Evolutionary conservation across 2,329 filamentous ascomycete genomes (phyloP).

Genomic region (Colletotrichum spaethianum): DNA sequence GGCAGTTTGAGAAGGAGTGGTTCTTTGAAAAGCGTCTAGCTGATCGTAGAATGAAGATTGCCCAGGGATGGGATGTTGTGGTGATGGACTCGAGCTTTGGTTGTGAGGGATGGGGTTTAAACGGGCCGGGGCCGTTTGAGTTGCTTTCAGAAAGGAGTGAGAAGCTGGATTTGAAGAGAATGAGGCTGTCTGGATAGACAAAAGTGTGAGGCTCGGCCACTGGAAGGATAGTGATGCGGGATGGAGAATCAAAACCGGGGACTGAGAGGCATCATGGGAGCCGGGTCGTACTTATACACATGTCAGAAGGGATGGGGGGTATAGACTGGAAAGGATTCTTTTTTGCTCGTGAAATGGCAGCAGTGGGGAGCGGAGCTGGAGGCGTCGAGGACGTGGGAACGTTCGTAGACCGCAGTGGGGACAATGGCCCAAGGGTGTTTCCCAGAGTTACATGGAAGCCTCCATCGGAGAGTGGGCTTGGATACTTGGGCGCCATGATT

Average conservation of each 20-base stretch:
- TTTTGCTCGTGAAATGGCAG: constrained; percentile 30
- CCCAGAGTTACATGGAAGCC: constrained; percentile 38
- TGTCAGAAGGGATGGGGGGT: constrained; percentile 11
- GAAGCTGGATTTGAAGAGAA: constrained; percentile 38
- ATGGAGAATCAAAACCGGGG: constrained; percentile 24
- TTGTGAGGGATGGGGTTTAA: constrained; percentile 17
- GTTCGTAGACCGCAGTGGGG: constrained; percentile 18
- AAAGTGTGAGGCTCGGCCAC: constrained; percentile 37
- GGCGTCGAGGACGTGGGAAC: constrained; percentile 29
- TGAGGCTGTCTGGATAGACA: constrained; percentile 39
- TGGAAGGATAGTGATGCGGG: constrained; percentile 40
- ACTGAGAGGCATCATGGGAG: constrained; percentile 3
- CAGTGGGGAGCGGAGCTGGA: constrained; percentile 35
- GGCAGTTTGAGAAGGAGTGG: not conserved
- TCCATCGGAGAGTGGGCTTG: constrained; percentile 36
- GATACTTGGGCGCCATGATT: constrained; percentile 19
- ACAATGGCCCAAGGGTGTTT: constrained; percentile 35
- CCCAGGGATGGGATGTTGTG: constrained; percentile 32
- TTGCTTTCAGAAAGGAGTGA: constrained; percentile 42
- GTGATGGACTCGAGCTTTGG: constrained; percentile 27
- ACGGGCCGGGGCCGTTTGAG: constrained; percentile 33
- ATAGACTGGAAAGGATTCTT: not conserved
- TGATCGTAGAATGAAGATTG: constrained; percentile 24
- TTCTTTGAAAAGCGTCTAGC: constrained; percentile 34
- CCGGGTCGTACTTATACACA: constrained; percentile 36